Conservation (phyloP, 345 rosid genomes). For the Viola odorata region DNA sequence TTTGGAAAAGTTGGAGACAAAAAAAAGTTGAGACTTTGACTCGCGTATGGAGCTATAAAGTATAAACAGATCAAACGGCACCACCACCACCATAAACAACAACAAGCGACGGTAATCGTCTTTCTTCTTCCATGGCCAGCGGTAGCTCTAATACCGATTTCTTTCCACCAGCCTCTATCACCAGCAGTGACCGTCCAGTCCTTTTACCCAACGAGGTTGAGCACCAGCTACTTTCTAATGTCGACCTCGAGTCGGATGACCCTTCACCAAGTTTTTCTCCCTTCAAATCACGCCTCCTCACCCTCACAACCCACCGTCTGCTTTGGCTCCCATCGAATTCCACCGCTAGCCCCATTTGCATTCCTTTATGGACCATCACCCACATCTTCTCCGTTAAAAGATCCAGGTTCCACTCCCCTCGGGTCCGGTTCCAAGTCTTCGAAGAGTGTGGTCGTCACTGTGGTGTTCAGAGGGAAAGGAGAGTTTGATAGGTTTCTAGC, state of each 20-base stretch:
- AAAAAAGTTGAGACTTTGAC: too few species aligned
- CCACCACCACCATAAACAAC: too few species aligned
- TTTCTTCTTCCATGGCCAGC: constrained; percentile 3
- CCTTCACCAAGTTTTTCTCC: constrained; percentile 22
- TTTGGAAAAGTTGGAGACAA: too few species aligned
- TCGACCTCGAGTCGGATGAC: constrained; percentile 69
- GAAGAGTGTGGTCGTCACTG: constrained; percentile 51
- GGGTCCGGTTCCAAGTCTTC: constrained; percentile 71
- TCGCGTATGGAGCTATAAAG: too few species aligned
- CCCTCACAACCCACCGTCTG: constrained; percentile 85
- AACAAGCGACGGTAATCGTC: too few species aligned
- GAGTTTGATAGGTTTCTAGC: constrained; percentile 67
- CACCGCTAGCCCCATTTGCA: constrained; percentile 23
- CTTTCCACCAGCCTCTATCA: constrained; percentile 38
- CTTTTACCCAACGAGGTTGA: constrained; percentile 65
- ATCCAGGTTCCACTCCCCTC: constrained; percentile 81
- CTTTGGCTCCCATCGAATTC: constrained; percentile 63
- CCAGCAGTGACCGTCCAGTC: constrained; percentile 76
- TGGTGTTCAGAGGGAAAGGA: constrained; percentile 73
- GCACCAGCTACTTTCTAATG: constrained; percentile 64
- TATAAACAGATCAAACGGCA: too few species aligned
- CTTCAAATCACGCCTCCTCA: constrained; percentile 55
- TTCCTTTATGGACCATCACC: constrained; percentile 46
- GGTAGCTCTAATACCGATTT: background rate
- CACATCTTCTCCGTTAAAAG: constrained; percentile 56